Conservation (phyloP, 176 grass and related monocot species). For the Musa acuminata region DNA sequence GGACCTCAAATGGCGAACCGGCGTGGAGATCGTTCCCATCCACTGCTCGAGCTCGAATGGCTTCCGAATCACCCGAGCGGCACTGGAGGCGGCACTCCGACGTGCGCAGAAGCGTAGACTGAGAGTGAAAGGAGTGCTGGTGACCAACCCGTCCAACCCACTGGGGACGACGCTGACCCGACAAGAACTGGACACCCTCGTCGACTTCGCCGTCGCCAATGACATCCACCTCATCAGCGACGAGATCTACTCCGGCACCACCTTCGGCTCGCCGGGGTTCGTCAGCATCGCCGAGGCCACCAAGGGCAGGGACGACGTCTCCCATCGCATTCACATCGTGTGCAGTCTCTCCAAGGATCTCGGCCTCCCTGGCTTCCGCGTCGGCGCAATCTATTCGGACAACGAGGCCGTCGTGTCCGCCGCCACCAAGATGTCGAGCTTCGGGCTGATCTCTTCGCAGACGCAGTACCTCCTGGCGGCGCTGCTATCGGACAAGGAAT, state of each 20-base stretch:
- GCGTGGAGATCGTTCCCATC: conserved; percentile 62
- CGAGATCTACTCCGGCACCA: conserved; percentile 87
- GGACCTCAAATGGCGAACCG: conserved; percentile 92
- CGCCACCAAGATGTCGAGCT: conserved; percentile 94
- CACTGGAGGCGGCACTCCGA: conserved; percentile 56
- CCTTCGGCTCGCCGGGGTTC: conserved; percentile 45
- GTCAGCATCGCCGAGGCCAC: conserved; percentile 67
- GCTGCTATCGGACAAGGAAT: conserved; percentile 48
- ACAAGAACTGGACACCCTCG: conserved; percentile 43
- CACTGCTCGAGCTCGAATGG: conserved; percentile 57
- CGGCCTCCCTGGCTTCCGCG: conserved; percentile 77
- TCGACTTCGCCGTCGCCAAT: conserved; percentile 55
- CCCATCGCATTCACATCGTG: conserved; percentile 56
- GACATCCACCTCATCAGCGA: conserved; percentile 74
- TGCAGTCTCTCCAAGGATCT: conserved; percentile 95
- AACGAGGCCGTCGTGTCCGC: conserved; percentile 56
- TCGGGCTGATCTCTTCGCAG: conserved; percentile 81
- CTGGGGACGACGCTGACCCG: conserved; percentile 44
- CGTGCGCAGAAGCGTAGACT: conserved; percentile 40
- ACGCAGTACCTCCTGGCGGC: conserved; percentile 64
- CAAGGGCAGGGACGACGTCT: not conserved
- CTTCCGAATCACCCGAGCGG: conserved; percentile 54
- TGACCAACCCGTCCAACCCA: conserved; percentile 95
- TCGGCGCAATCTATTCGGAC: conserved; percentile 67
- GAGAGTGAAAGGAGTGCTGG: conserved; percentile 58